Evolutionary conservation across 495 filamentous ascomycete genomes (phyloP).

Genomic region (Penicillium bialowiezense): DNA sequence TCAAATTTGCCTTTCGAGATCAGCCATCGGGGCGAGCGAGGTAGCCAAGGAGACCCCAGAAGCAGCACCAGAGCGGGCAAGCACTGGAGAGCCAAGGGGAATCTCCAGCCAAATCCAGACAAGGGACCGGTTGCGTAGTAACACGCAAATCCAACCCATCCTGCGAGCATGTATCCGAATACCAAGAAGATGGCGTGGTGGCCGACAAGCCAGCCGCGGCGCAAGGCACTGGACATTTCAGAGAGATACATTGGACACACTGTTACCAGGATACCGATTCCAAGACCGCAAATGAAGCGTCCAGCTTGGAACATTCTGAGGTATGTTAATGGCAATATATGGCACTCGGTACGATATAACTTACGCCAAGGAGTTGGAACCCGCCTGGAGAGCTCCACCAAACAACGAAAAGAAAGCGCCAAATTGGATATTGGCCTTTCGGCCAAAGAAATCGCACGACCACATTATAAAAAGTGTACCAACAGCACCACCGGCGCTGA

Average conservation of each 20-base stretch:
- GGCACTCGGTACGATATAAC: not conserved
- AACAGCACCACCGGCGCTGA: constrained; percentile 44
- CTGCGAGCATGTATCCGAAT: constrained; percentile 42
- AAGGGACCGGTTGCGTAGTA: constrained; percentile 33
- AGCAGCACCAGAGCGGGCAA: constrained; percentile 39
- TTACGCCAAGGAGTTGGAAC: constrained; percentile 38
- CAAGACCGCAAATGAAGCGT: constrained; percentile 46
- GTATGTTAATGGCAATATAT: not conserved
- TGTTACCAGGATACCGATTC: constrained; percentile 44
- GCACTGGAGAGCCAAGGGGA: constrained; percentile 43
- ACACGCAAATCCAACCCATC: constrained; percentile 44
- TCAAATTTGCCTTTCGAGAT: constrained; percentile 37
- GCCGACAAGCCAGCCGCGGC: constrained; percentile 37
- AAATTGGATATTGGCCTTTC: constrained; percentile 44
- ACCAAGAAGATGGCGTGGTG: constrained; percentile 41
- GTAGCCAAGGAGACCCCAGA: constrained; percentile 36
- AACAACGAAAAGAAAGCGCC: constrained; percentile 41
- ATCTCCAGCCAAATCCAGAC: constrained; percentile 44
- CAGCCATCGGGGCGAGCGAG: constrained; percentile 46
- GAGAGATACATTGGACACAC: constrained; percentile 47
- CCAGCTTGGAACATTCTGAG: constrained; percentile 47
- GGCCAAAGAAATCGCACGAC: constrained; percentile 41
- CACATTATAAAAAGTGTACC: constrained; percentile 43
- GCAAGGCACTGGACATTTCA: constrained; percentile 34
- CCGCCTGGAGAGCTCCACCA: constrained; percentile 45